Evolutionary conservation across 306 rosid genomes (phyloP).

Genomic region (Nissolia schottii): DNA sequence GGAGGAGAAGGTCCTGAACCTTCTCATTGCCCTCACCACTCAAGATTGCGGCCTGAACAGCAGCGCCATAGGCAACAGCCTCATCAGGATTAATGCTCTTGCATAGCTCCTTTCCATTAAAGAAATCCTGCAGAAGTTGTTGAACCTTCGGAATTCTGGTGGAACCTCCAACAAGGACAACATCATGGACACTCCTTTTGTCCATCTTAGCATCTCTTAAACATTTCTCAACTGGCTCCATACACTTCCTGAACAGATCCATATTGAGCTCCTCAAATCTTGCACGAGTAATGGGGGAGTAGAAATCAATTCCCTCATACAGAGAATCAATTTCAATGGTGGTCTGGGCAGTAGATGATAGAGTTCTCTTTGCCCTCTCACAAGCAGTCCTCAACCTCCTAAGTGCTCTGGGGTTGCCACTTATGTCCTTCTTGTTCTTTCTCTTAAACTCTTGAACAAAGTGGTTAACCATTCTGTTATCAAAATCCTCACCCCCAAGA

Average conservation of each 20-base stretch:
- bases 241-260: slow-evolving; percentile 59
- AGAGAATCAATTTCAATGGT: slow-evolving; percentile 47
- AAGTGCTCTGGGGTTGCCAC: slow-evolving; percentile 62
- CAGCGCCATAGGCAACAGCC: slow-evolving; percentile 71
- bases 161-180: slow-evolving; percentile 66
- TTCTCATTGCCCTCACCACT: slow-evolving; percentile 73
- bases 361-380: slow-evolving; percentile 38
- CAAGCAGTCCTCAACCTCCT: slow-evolving; percentile 57
- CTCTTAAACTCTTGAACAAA: slow-evolving; percentile 69
- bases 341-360: slow-evolving; percentile 37
- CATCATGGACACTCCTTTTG: slow-evolving; percentile 53
- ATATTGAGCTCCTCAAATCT: slow-evolving; percentile 69
- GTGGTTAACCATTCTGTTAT: slow-evolving; percentile 53
- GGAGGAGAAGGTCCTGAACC: slow-evolving; percentile 64
- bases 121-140: slow-evolving; percentile 61
- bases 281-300: slow-evolving; percentile 63
- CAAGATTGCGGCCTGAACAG: slow-evolving; percentile 51
- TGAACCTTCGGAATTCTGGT: slow-evolving; percentile 72
- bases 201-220: slow-evolving; percentile 73
- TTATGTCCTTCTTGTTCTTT: slow-evolving; percentile 64
- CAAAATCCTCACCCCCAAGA: slow-evolving; percentile 55
- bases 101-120: slow-evolving; percentile 66
- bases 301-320: slow-evolving; percentile 61
- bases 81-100: slow-evolving; percentile 68
- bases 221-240: slow-evolving; percentile 76